Conservation (phyloP, 345 rosid genomes). For the Camelina hispida region DNA sequence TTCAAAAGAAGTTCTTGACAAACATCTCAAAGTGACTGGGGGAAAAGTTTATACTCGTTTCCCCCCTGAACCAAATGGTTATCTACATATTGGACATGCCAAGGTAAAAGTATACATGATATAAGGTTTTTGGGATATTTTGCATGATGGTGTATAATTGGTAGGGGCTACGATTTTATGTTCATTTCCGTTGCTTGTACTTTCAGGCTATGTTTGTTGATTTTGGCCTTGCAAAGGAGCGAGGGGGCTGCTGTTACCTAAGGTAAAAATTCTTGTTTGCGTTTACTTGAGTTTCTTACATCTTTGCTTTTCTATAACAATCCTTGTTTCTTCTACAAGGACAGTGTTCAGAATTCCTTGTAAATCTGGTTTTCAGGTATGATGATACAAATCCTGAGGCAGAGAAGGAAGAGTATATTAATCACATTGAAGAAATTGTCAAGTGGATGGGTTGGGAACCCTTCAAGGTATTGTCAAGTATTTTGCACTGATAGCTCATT, state of each 20-base stretch:
- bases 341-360: neutral
- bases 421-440: conserved; percentile 95
- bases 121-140: conserved; percentile 10
- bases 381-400: conserved; percentile 99
- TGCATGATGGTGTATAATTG: conserved; percentile 4
- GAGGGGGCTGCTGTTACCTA: conserved; percentile 86
- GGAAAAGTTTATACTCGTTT: conserved; percentile 84
- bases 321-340: conserved; percentile 3
- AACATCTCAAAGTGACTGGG: conserved; percentile 77
- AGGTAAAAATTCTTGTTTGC: conserved; percentile 52
- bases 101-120: conserved; percentile 58
- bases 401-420: conserved; percentile 94
- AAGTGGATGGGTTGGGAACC: conserved; percentile 99
- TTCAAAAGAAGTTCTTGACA: conserved; percentile 74
- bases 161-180: conserved; percentile 12
- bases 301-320: neutral
- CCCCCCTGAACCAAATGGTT: conserved; percentile 99
- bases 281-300: conserved; percentile 12
- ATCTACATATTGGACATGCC: conserved; percentile 98
- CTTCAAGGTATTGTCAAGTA: conserved; percentile 62
- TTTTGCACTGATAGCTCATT: neutral
- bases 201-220: conserved; percentile 94
- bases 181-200: conserved; percentile 18
- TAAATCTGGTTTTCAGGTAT: conserved; percentile 53
- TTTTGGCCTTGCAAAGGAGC: conserved; percentile 95